Conservation (phyloP, 352 stramenopile genomes). For the Phytophthora melonis region DNA sequence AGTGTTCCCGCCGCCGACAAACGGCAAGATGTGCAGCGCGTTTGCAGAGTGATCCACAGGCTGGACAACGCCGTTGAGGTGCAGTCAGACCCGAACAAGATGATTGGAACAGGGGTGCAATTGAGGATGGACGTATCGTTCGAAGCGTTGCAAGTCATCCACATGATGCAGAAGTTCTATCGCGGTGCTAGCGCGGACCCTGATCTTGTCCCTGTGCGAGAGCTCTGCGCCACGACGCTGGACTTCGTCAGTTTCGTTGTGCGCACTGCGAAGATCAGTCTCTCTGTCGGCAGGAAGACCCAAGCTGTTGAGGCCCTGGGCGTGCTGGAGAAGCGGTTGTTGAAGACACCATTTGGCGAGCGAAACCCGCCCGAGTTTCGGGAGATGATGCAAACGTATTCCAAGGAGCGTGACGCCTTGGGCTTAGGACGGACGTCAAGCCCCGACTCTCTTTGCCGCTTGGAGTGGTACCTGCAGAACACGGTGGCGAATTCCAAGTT, state of each 20-base stretch:
- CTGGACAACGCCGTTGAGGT: conserved; percentile 7
- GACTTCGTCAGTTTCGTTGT: conserved; percentile 23
- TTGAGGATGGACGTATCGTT: conserved; percentile 6
- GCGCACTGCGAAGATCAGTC: conserved; percentile 17
- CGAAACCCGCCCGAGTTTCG: conserved; percentile 10
- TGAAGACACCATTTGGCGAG: conserved; percentile 16
- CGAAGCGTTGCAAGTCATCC: conserved; percentile 22
- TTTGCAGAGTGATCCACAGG: conserved; percentile 20
- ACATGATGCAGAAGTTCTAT: conserved; percentile 40
- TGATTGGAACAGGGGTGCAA: conserved; percentile 10
- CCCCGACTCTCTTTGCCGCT: conserved; percentile 4
- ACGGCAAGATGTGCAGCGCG: conserved; percentile 12
- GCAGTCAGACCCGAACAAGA: conserved; percentile 5
- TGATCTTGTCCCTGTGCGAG: conserved; percentile 5
- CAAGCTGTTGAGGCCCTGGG: conserved; percentile 23
- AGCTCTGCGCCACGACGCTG: conserved; percentile 21
- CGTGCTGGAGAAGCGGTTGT: conserved; percentile 29
- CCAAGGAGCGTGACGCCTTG: conserved; percentile 7
- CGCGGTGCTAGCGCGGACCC: not conserved
- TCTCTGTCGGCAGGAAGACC: conserved; percentile 14
- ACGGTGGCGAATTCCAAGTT: conserved; percentile 3
- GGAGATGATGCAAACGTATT: conserved; percentile 18
- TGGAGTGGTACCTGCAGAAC: conserved; percentile 29
- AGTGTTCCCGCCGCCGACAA: not conserved
- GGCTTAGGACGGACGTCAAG: conserved; percentile 5